Base-by-base conservation (phyloP, 2,329 filamentous ascomycete species). In the Fusarium cicatricum region DNA sequence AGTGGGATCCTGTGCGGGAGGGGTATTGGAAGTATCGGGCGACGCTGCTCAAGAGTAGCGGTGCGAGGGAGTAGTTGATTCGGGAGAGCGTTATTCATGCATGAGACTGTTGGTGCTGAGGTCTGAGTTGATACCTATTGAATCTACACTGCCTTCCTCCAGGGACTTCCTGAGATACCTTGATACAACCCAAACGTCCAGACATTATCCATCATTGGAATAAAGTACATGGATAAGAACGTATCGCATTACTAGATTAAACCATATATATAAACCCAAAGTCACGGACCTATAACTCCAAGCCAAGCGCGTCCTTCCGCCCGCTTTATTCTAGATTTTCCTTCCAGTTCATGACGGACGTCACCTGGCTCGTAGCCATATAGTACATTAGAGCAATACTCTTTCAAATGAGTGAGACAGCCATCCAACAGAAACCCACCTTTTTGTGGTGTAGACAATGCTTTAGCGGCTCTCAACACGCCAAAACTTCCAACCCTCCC, bases 401-500 rank as follows among this genome's bases (percentile, higher is more conserved):
- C 46, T 46, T 45, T 39, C 36, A 38, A 36, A 43, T 41, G 32
- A 32, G 39, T 31, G 51, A 37, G 39, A 52, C 19, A 50, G 40
- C 39, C 31, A 28, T 41, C 9, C 33, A 34, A 48, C 39, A 42
- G 28, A 32, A 46, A 26, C 6, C 37, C n/a, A 37, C 26, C 41
- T 29, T 17, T 38, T 17, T 54, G 16, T 10, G 43, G 41, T 11
- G 38, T 44, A 21, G 44, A 39, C 51, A 42, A 21, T 52, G 38
- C 21, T 36, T 58, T 65, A 75, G 41, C 64, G 71, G 63, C 75
- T 80, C 68, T 87, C 84, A 28, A 87, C 83, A 62, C 85, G 85
- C 91, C 91, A 95, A 72, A 94, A 95, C 72, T 93, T 93, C 91
- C 91, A 95, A 3, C 90, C 90, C 67, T 91, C 88, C 58, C 89